Base-by-base conservation (phyloP, 257 asterid genomes). In the Plantago elongata region DNA sequence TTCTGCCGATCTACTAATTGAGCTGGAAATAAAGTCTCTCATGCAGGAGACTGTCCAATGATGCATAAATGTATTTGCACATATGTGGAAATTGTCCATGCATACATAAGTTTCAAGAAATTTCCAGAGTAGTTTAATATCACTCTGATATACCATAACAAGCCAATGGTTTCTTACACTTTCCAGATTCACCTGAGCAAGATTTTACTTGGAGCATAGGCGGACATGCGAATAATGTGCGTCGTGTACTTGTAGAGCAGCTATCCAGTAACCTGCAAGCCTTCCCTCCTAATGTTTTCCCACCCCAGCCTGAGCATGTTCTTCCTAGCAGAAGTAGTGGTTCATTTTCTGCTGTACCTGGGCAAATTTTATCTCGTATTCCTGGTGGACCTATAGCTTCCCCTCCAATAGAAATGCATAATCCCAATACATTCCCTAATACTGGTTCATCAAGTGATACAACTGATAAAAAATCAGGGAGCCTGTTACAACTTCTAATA, bases 301-400 rank as follows among this genome's bases (percentile, higher is more conserved):
- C 76, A 40, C 44, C 59, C 16, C 74, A 78, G 34, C 11, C 60
- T 42, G 81, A 61, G 54, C 72, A 74, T 65, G 37, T 75, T 74
- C 69, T 75, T 69, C 96, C 93, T 37, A 81, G 77, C 78, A 78
- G 90, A 68, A 86, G 96, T 50, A 90, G 99, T 61, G 97, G 99
- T 15, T 85, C 99, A 10, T 90, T 82, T 72, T 87, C 90, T 42
- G 97, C 87, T 46, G 66, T 82, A 38, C 88, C 95, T 34, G 64
- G 13, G 56, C 78, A 76, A 56, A 69, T 75, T 64, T 34, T 65
- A 54, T 67, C 82, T 60, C 38, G 60, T 12, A 7, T 68, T 54
- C 77, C 75, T 22, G 2, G 27, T 22, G 27, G 27, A 22, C 27
- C 27, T 30, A 15, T 60, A 16, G 72, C 80, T 10, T 48, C 79